phyloP scores from a whole-genome alignment of 495 filamentous ascomycete genomes.

The Penicillium longicatenatum region DNA sequence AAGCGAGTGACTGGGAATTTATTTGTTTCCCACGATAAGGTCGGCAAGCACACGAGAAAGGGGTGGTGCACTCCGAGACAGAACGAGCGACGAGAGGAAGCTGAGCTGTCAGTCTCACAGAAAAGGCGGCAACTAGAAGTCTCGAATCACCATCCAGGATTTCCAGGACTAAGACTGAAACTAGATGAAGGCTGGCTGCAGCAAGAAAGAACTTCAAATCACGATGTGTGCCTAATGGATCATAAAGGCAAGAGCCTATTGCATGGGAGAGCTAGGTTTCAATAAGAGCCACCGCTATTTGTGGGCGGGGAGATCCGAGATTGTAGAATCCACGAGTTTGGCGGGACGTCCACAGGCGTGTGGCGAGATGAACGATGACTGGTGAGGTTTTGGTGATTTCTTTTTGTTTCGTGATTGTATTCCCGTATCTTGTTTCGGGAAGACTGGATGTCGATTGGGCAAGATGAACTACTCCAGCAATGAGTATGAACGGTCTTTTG shows the following conservation, averaged over 20 bases:
- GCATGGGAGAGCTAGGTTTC: slow-evolving; percentile 15
- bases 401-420: slow-evolving; percentile 20
- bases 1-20: slow-evolving; percentile 56
- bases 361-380: slow-evolving; percentile 21
- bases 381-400: slow-evolving; percentile 30
- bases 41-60: slow-evolving; percentile 32
- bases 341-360: neutral
- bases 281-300: slow-evolving; percentile 19
- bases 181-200: slow-evolving; percentile 42
- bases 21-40: slow-evolving; percentile 41
- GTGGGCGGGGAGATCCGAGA: slow-evolving; percentile 9
- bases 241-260: slow-evolving; percentile 24
- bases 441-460: slow-evolving; percentile 23
- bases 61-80: slow-evolving; percentile 40
- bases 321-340: slow-evolving; percentile 13
- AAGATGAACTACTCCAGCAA: slow-evolving; percentile 34
- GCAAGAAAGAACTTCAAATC: slow-evolving; percentile 24
- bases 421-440: slow-evolving; percentile 30
- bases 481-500: slow-evolving; percentile 32
- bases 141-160: slow-evolving; percentile 43
- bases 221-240: slow-evolving; percentile 30
- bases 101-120: slow-evolving; percentile 36
- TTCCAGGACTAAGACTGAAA: slow-evolving; percentile 30
- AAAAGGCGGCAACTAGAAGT: slow-evolving; percentile 28
- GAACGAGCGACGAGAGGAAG: slow-evolving; percentile 49